Conservation (phyloP, 163 green algal species). For the Prototheca cutis region DNA sequence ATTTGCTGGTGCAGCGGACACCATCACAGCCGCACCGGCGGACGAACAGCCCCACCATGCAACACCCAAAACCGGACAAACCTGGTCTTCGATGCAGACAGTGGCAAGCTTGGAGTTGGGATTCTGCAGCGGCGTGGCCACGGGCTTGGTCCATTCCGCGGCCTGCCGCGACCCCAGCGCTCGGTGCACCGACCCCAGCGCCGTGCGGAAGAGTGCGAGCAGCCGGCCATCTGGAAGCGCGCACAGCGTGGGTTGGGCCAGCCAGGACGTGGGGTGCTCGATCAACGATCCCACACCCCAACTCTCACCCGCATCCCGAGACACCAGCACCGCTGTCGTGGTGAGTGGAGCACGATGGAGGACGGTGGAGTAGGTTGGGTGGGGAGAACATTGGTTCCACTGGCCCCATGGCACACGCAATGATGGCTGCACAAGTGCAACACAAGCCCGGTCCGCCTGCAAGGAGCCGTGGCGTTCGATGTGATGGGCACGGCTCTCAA, state of each 20-base stretch:
- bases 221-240: constrained; percentile 16
- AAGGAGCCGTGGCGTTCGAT: no score
- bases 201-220: constrained; percentile 21
- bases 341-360: no score
- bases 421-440: no score
- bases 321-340: constrained; percentile 16
- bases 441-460: no score
- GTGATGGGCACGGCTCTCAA: no score
- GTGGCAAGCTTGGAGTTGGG: constrained; percentile 22
- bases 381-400: no score
- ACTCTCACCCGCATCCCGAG: constrained; percentile 7
- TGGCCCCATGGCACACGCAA: no score
- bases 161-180: constrained; percentile 7
- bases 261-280: constrained; percentile 20
- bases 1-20: no score
- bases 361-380: no score
- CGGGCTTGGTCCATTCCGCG: constrained; percentile 12
- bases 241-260: constrained; percentile 18
- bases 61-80: background rate
- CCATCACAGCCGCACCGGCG: no score
- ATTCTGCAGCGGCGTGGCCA: constrained; percentile 18
- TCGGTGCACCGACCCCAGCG: constrained; percentile 12
- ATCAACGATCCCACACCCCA: constrained; percentile 14
- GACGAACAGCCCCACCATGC: no score
- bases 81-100: constrained; percentile 16